Conservation (phyloP, 805 yeast genomes). For the Lipomyces japonicus region DNA sequence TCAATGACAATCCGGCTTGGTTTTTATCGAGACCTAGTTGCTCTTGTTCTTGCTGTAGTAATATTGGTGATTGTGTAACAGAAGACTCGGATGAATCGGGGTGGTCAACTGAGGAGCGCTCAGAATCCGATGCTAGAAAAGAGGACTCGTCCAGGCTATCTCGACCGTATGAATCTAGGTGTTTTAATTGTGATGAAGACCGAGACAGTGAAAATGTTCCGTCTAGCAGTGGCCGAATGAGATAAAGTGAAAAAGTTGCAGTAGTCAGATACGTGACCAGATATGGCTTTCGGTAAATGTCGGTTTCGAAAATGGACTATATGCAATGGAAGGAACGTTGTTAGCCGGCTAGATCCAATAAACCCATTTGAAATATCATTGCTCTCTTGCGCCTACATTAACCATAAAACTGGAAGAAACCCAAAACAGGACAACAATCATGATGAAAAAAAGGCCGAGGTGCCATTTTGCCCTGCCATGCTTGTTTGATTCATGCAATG, state of each 20-base stretch:
- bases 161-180: not conserved
- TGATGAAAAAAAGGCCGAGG: slow-evolving; percentile 18
- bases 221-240: slow-evolving; percentile 53
- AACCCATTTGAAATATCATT: no score
- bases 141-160: slow-evolving; percentile 6
- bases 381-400: slow-evolving; percentile 45
- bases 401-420: slow-evolving; percentile 84
- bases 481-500: not conserved
- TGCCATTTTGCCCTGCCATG: slow-evolving; percentile 14
- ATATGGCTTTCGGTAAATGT: slow-evolving; percentile 79
- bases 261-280: slow-evolving; percentile 90
- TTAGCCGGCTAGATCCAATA: not conserved
- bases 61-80: not conserved
- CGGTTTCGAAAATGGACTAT: slow-evolving; percentile 55
- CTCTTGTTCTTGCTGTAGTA: not conserved
- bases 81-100: not conserved
- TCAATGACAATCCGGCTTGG: slow-evolving; percentile 29
- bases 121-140: not conserved
- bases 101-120: not conserved
- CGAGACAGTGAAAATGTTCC: slow-evolving; percentile 7
- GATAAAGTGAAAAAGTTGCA: slow-evolving; percentile 72
- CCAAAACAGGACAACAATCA: slow-evolving; percentile 48
- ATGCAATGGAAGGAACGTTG: not conserved
- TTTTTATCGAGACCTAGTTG: not conserved
- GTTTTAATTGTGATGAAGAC: not conserved